Evolutionary conservation across 768 basidiomycete genomes (phyloP).

Genomic region (Mrakia hoshinonis): DNA sequence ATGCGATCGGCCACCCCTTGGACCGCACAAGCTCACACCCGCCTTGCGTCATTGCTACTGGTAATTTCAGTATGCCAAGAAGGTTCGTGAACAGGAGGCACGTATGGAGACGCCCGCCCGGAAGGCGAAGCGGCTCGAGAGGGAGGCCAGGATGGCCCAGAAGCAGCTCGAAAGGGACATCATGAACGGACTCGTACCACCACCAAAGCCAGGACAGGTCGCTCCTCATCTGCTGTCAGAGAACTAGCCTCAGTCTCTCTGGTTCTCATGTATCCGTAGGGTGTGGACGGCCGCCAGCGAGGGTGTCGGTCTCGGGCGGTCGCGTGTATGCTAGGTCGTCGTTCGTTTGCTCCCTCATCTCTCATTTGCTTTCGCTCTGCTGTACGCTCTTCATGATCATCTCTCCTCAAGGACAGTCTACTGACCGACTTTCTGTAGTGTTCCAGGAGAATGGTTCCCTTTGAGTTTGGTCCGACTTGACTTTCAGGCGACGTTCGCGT

Average conservation of each 20-base stretch:
- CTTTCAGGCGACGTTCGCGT: too few species aligned
- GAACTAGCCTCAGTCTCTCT: not conserved
- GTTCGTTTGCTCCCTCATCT: not conserved
- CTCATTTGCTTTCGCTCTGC: not conserved
- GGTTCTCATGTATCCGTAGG: not conserved
- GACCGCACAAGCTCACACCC: not conserved
- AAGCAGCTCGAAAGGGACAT: not conserved
- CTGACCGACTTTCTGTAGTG: too few species aligned
- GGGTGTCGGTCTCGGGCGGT: not conserved
- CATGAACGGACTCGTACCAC: constrained; percentile 3
- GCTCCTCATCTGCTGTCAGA: not conserved
- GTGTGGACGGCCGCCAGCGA: not conserved
- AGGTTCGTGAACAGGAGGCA: not conserved
- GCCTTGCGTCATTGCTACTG: not conserved
- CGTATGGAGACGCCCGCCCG: constrained; percentile 1
- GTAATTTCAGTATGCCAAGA: not conserved
- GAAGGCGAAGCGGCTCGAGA: not conserved
- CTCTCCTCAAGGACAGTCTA: not conserved
- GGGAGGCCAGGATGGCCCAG: not conserved
- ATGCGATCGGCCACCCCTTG: not conserved
- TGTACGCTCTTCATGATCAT: not conserved
- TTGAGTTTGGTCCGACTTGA: too few species aligned
- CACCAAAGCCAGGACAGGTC: not conserved
- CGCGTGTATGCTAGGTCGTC: not conserved
- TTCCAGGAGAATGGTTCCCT: too few species aligned